Base-by-base conservation (phyloP, 768 basidiomycete genomes). In the Suillus alpinus region DNA sequence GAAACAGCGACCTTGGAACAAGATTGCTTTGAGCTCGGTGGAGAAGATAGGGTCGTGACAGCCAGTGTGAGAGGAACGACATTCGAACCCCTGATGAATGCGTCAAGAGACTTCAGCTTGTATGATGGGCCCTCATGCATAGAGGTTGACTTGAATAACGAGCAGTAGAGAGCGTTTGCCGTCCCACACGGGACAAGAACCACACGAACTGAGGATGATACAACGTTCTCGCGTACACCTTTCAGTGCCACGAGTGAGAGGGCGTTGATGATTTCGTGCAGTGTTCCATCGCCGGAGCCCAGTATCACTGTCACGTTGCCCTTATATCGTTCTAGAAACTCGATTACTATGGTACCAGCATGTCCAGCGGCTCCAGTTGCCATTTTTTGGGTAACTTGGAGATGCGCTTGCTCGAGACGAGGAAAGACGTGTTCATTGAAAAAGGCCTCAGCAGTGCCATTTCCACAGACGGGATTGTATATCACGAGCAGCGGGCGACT, bases 91-190 rank as follows among this genome's bases (percentile, higher is more conserved):
- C 69, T 59, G 37, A 90, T 68, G 67, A 81, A 86, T 2, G 83
- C 78, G 18, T 81, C 73, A 10, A 91, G 64, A 3, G 88, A 88
- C 63, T 76, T 79, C 37, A 91, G 75, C 59, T 77, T 81, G 72
- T 85, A 83, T 14, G 72, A 61, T 9, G 69, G 47, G 26, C 74
- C 59, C 16, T 73, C 59, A 56, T 62, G 67, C 16, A 65, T 64
- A 9, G 68, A 34, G 20, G 61, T 50, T 0, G 85, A 82, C 0
- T 86, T 86, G 72, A 90, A 95, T 32, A 94, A 74, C 7, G 91
- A 87, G 6, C 84, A 80, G 73, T 89, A 95, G 37, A 97, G 80
- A 0, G 96, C 96, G 71, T 98, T 98, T 46, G 94, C 95, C n/a
- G 94, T 96, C 29, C 94, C 94, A 55, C 83, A 83, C 4, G 94